Evolutionary conservation across 257 asterid species (phyloP), one percentile per base, ranked within the genome.

Genomic region (Penstemon eatonii): DNA sequence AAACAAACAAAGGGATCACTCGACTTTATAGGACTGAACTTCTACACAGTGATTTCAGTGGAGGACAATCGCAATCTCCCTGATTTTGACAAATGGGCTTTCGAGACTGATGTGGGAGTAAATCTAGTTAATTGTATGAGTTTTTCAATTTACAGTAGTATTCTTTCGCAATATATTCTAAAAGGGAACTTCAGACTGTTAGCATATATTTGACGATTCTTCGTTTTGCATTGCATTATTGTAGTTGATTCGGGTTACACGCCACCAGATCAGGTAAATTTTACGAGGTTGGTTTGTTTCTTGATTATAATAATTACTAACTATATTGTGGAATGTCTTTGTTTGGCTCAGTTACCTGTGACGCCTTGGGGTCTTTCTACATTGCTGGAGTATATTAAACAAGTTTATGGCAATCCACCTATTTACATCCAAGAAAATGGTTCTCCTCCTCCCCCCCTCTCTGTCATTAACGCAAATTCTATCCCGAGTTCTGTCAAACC

Each of bases 11-110:
- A 84, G 79, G 89, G 87, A 56, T 81, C 93, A 8, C 19, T 65
- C 53, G 96, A 88, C 70, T 88, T 86, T 63, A 68, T 86, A 41
- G 93, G 89, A 42, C 41, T 86, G 62, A 88, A 86, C 79, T 81
- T 80, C 76, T 84, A 84, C 37, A 3, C 6, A 0, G 72, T 84
- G 10, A 2, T 50, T 7, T 73, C 19, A 13, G 47, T 84, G 46
- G 66, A 79, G 75, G 85, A 84, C 63, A 57, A 51, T 69, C 66
- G 78, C 19, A 39, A 59, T 77, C 58, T 54, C 66, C 59, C 67
- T 44, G 62, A 25, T 25, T 25, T 25, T 43, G 66, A 67, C 33
- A 57, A 53, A 73, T 44, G 72, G 65, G 86, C 73, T 64, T 57
- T 86, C 12, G 0, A 9, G 8, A 63, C 71, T 51, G 92, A 88